These are phyloP conservation scores for Melastoma candidum DNA, from an alignment of 441 rosid species.

Conservation along the genomic window DNA sequence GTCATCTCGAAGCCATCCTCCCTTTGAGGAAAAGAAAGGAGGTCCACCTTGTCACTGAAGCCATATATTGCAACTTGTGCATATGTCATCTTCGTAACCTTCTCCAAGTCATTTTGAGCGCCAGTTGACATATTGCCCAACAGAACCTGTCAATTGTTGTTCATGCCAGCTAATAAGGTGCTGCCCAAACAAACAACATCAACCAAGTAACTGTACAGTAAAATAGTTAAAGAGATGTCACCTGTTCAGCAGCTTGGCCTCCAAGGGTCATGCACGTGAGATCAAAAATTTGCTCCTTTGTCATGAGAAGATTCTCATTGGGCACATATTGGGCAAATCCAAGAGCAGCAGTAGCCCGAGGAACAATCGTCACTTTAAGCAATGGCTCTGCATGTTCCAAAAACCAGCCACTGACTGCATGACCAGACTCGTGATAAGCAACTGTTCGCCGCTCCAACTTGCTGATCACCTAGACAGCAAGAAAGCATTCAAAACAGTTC, in stretches of 20 bases:
- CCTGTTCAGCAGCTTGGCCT: conserved; percentile 80
- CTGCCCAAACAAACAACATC: not conserved
- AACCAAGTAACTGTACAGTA: not conserved
- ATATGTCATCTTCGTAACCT: conserved; percentile 68
- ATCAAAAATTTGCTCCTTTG: conserved; percentile 71
- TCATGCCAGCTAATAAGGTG: not conserved
- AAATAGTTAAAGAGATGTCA: conserved; percentile 4
- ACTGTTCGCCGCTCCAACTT: conserved; percentile 59
- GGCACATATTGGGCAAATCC: conserved; percentile 81
- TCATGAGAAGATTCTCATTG: conserved; percentile 67
- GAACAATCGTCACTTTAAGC: conserved; percentile 67
- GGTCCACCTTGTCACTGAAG: conserved; percentile 66
- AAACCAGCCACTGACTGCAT: conserved; percentile 71
- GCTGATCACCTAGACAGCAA: conserved; percentile 59
- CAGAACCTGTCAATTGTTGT: conserved; percentile 37
- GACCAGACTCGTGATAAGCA: conserved; percentile 75
- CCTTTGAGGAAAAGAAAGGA: conserved; percentile 60
- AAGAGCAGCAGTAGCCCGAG: conserved; percentile 72
- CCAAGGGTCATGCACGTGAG: conserved; percentile 81
- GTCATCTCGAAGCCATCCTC: conserved; percentile 47
- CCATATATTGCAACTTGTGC: conserved; percentile 75
- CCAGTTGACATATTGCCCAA: conserved; percentile 64
- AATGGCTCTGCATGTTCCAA: conserved; percentile 70
- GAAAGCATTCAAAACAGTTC: not conserved
- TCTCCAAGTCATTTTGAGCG: conserved; percentile 69